These are phyloP conservation scores for Aaosphaeria pasadenensis DNA, from an alignment of 2,329 filamentous ascomycete species.

Conservation along the genomic window DNA sequence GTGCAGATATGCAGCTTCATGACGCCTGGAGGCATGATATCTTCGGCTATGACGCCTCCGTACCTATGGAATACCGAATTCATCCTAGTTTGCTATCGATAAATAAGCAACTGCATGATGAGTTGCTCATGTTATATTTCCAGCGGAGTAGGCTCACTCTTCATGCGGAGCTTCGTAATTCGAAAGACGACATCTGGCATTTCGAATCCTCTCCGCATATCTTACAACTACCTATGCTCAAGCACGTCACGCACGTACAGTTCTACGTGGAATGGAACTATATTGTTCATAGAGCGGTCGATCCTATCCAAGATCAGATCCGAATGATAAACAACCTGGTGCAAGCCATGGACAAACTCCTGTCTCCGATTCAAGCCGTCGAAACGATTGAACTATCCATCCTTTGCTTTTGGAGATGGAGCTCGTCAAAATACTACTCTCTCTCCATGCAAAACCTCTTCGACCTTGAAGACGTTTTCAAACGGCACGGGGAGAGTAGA, in stretches of 20 bases:
- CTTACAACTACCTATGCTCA: constrained; percentile 25
- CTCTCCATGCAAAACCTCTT: constrained; percentile 36
- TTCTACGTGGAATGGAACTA: constrained; percentile 38
- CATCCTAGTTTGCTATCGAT: constrained; percentile 24
- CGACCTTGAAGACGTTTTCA: constrained; percentile 33
- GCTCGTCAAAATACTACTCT: constrained; percentile 29
- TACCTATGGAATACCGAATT: constrained; percentile 18
- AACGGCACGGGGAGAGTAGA: constrained; percentile 26
- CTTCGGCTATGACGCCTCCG: constrained; percentile 26
- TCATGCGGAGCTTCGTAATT: constrained; percentile 33
- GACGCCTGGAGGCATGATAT: constrained; percentile 34
- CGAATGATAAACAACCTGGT: constrained; percentile 29
- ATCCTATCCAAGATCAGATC: constrained; percentile 24
- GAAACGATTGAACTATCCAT: constrained; percentile 30
- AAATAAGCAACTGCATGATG: constrained; percentile 28
- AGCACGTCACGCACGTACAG: constrained; percentile 24
- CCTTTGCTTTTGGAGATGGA: constrained; percentile 34
- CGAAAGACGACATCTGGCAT: constrained; percentile 22
- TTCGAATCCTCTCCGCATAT: constrained; percentile 36
- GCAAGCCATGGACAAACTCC: constrained; percentile 29
- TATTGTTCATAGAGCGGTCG: constrained; percentile 16
- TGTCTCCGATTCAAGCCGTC: constrained; percentile 18
- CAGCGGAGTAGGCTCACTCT: constrained; percentile 26
- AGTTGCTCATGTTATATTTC: constrained; percentile 27
- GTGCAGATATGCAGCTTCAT: constrained; percentile 27